These are phyloP conservation scores for Juncus effusus DNA, from an alignment of 176 grass and related monocot species.

Conservation along the genomic window DNA sequence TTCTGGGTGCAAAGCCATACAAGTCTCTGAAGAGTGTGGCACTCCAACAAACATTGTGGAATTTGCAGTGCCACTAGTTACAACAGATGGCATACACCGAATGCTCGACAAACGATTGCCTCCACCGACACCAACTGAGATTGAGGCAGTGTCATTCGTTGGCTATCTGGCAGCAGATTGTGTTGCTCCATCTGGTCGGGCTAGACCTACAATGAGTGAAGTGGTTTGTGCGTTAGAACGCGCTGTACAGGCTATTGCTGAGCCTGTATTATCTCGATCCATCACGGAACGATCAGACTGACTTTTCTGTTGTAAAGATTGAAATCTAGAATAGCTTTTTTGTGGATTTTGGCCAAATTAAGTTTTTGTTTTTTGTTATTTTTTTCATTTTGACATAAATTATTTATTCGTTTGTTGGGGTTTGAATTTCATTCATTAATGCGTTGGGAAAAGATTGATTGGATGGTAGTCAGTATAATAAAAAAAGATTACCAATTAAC, in stretches of 20 bases:
- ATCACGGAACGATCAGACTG: constrained; percentile 53
- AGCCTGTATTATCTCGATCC: constrained; percentile 43
- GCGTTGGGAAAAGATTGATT: constrained; percentile 28
- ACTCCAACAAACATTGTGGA: constrained; percentile 83
- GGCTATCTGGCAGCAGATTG: constrained; percentile 70
- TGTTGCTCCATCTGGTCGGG: constrained; percentile 40
- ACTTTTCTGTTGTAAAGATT: constrained; percentile 15
- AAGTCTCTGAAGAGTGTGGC: constrained; percentile 59
- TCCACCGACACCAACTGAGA: constrained; percentile 72
- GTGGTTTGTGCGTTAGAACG: constrained; percentile 68
- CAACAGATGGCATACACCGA: constrained; percentile 53
- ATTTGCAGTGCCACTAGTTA: constrained; percentile 59
- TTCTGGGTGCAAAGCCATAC: constrained; percentile 65
- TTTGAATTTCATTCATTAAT: constrained; percentile 46
- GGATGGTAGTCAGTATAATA: constrained; percentile 16
- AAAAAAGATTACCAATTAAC: constrained; percentile 1
- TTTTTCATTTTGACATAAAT: constrained; percentile 11
- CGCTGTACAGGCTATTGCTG: constrained; percentile 39
- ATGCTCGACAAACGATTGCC: constrained; percentile 68
- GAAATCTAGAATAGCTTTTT: constrained; percentile 25
- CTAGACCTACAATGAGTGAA: constrained; percentile 82
- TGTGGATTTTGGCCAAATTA: neutral
- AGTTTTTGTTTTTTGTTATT: neutral
- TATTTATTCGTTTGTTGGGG: constrained; percentile 31
- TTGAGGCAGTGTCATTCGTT: constrained; percentile 81